These are phyloP conservation scores for Ascochyta lentis DNA, from an alignment of 2,329 filamentous ascomycete species.

Conservation along the genomic window DNA sequence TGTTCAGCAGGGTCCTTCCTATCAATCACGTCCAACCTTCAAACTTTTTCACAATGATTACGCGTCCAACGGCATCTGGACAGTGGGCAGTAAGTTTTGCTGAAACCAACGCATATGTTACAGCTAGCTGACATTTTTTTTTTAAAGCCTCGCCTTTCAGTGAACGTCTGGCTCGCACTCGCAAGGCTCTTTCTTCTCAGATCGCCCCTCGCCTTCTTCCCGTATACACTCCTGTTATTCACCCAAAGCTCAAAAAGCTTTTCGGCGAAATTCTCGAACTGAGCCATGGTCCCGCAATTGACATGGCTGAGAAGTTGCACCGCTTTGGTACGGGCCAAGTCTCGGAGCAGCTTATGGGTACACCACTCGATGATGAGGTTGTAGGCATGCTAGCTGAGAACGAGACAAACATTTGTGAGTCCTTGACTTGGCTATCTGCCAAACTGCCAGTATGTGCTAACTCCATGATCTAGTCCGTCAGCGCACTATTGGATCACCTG, in stretches of 20 bases:
- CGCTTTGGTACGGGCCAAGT: constrained; percentile 23
- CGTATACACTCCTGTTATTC: constrained; percentile 23
- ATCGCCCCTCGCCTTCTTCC: constrained; percentile 22
- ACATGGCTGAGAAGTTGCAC: constrained; percentile 23
- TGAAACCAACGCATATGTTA: neutral
- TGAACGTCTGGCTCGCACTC: constrained; percentile 22
- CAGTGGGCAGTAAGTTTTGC: neutral
- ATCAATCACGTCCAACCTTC: constrained; percentile 1
- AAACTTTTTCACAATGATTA: constrained; percentile 3
- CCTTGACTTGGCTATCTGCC: neutral
- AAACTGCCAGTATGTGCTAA: no score
- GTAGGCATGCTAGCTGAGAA: constrained; percentile 24
- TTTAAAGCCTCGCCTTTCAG: constrained; percentile 16
- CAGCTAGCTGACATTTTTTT: no score
- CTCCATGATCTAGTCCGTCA: constrained; percentile 14
- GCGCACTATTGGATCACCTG: constrained; percentile 21
- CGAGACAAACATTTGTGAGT: constrained; percentile 25
- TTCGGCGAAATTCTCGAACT: constrained; percentile 19
- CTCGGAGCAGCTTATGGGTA: constrained; percentile 23
- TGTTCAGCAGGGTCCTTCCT: neutral
- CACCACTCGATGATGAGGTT: constrained; percentile 18
- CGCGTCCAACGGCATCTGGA: neutral
- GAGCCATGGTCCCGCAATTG: constrained; percentile 20
- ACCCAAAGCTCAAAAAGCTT: constrained; percentile 24
- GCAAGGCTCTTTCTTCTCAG: constrained; percentile 21